Conservation (phyloP, 106 monocot genomes). For the Dendrobium huoshanense region DNA sequence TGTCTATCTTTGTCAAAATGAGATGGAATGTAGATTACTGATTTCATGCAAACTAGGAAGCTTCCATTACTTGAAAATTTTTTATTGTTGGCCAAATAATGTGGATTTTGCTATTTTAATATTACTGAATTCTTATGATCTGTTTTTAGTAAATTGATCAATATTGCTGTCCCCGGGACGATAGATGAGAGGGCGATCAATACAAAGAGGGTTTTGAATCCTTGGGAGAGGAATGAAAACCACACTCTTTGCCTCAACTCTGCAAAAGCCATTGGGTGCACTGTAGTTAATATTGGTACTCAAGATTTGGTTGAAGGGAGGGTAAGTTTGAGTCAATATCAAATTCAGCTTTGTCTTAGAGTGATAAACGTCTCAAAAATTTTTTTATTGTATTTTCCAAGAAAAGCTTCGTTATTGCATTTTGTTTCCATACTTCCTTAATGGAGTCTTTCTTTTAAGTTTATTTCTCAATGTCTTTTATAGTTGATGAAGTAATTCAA, state of each 20-base stretch:
- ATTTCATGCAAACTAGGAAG: not conserved
- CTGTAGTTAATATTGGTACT: constrained; percentile 90
- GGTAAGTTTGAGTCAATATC: constrained; percentile 29
- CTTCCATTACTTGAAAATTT: not conserved
- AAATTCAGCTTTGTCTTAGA: not conserved
- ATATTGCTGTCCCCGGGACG: constrained; percentile 89
- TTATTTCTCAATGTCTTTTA: not conserved
- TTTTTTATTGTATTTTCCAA: not conserved
- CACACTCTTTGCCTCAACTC: constrained; percentile 96
- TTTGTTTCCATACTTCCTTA: not conserved
- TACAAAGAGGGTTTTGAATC: constrained; percentile 72
- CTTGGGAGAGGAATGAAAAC: constrained; percentile 86
- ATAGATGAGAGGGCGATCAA: constrained; percentile 95
- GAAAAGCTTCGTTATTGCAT: not conserved
- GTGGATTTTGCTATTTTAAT: not conserved
- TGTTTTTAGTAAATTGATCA: constrained; percentile 74
- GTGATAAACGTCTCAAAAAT: not conserved
- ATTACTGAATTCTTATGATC: not conserved
- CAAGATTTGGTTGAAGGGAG: constrained; percentile 91
- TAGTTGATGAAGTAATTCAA: not conserved
- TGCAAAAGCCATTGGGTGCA: constrained; percentile 95
- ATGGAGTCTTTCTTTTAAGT: not conserved
- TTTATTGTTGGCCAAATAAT: not conserved
- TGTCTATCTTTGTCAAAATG: not conserved
- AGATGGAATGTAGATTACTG: not conserved